These are phyloP conservation scores for Ophioceras dolichostomum DNA, from an alignment of 2,329 filamentous ascomycete genomes.

Conservation along the genomic window DNA sequence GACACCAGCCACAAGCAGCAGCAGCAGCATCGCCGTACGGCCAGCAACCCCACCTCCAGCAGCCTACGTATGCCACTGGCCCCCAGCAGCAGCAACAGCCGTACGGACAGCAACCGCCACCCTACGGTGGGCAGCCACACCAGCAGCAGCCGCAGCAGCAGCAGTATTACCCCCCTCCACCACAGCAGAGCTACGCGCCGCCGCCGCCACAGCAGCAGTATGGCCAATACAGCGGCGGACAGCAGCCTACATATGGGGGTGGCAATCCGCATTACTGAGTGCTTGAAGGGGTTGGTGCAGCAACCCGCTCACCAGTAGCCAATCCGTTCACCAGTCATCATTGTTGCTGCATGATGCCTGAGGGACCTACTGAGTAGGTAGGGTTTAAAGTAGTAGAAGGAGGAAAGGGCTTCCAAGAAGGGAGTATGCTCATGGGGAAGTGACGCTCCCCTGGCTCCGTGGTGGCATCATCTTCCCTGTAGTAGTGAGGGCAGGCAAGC, in stretches of 20 bases:
- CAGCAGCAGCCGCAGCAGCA: not conserved
- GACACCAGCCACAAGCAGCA: conserved; percentile 13
- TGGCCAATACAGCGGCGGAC: conserved; percentile 7
- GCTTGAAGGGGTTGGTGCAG: conserved; percentile 11
- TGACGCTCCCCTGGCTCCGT: no score
- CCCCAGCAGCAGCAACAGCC: conserved; percentile 1
- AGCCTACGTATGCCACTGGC: conserved; percentile 3
- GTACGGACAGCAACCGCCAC: not conserved
- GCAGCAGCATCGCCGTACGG: no score
- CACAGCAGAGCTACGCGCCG: conserved; percentile 11
- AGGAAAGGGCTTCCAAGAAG: no score
- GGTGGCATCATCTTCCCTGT: no score
- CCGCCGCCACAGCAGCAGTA: conserved; percentile 5
- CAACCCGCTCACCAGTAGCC: no score
- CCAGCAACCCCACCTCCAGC: conserved; percentile 1
- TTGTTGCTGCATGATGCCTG: no score
- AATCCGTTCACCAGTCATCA: no score
- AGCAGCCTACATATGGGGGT: conserved; percentile 4
- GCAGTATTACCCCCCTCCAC: conserved; percentile 1
- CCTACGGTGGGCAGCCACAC: conserved; percentile 1
- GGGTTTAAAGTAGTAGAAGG: no score
- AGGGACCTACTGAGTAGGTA: no score
- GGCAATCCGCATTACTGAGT: conserved; percentile 1
- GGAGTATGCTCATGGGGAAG: no score
- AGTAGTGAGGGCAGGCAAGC: no score